Evolutionary conservation across 306 rosid genomes (phyloP).

Genomic region (Vigna hirtella): DNA sequence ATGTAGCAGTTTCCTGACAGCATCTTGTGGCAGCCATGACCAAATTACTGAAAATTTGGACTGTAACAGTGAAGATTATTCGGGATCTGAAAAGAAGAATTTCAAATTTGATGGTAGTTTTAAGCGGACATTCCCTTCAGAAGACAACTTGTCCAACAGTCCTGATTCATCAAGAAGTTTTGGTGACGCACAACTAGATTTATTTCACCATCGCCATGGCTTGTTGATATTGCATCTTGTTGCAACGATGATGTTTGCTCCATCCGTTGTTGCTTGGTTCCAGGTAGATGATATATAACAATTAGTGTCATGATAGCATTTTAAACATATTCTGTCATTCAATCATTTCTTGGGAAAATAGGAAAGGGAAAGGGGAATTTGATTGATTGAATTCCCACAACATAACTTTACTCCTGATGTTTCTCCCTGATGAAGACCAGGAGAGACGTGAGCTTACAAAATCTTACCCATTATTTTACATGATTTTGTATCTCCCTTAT

Average conservation of each 20-base stretch:
- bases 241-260: constrained; percentile 87
- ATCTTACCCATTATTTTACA: neutral
- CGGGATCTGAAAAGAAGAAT: constrained; percentile 51
- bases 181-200: constrained; percentile 83
- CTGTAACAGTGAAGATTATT: constrained; percentile 49
- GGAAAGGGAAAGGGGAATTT: neutral
- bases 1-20: constrained; percentile 80
- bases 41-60: constrained; percentile 57
- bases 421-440: neutral
- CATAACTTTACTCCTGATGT: neutral
- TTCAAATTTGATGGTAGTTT: constrained; percentile 63
- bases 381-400: neutral
- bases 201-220: constrained; percentile 91
- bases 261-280: constrained; percentile 89
- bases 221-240: constrained; percentile 79
- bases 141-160: constrained; percentile 62
- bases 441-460: neutral
- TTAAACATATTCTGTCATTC: constrained; percentile 1
- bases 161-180: constrained; percentile 76
- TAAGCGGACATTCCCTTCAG: constrained; percentile 57
- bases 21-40: constrained; percentile 79
- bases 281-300: constrained; percentile 63
- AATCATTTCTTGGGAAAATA: neutral
- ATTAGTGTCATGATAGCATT: constrained; percentile 35
- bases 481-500: constrained; percentile 12